Evolutionary conservation across 805 yeast species (phyloP).

Genomic region (Teunomyces tritomae): DNA sequence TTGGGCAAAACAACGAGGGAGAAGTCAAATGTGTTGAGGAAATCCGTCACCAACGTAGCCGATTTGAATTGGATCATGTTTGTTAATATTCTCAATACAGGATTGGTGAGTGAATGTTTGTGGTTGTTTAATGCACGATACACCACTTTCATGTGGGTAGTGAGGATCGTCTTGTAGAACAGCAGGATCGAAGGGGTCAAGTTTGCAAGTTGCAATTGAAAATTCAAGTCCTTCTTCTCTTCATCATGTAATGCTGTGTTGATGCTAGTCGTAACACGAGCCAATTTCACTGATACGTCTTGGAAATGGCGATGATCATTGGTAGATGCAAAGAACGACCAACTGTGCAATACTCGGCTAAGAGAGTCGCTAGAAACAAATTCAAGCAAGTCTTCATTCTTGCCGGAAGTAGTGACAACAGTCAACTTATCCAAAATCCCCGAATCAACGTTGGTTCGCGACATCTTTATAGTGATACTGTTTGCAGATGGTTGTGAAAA

Average conservation of each 20-base stretch:
- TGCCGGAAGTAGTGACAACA: constrained; percentile 6
- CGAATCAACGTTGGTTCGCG: constrained; percentile 13
- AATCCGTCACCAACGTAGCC: constrained; percentile 52
- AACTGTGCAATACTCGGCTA: constrained; percentile 33
- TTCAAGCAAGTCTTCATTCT: constrained; percentile 15
- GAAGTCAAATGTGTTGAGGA: constrained; percentile 68
- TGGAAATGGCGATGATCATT: constrained; percentile 55
- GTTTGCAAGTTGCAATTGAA: constrained; percentile 11
- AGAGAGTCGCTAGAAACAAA: constrained; percentile 30
- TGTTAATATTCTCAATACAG: constrained; percentile 56
- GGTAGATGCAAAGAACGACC: constrained; percentile 43
- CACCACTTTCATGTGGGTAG: constrained; percentile 56
- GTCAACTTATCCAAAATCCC: constrained; percentile 12
- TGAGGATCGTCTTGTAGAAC: constrained; percentile 52
- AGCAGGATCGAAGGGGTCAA: constrained; percentile 21
- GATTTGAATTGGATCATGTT: constrained; percentile 46
- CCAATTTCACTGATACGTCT: constrained; percentile 40
- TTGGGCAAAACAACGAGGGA: constrained; percentile 59
- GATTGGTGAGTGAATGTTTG: constrained; percentile 59
- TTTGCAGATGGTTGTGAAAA: not conserved
- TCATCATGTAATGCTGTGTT: constrained; percentile 17
- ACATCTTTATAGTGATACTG: not conserved
- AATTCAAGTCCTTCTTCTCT: constrained; percentile 8
- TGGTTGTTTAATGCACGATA: constrained; percentile 63
- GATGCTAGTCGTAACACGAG: constrained; percentile 22